Evolutionary conservation across 805 yeast genomes (phyloP).

Genomic region (Kuraishia borneana): DNA sequence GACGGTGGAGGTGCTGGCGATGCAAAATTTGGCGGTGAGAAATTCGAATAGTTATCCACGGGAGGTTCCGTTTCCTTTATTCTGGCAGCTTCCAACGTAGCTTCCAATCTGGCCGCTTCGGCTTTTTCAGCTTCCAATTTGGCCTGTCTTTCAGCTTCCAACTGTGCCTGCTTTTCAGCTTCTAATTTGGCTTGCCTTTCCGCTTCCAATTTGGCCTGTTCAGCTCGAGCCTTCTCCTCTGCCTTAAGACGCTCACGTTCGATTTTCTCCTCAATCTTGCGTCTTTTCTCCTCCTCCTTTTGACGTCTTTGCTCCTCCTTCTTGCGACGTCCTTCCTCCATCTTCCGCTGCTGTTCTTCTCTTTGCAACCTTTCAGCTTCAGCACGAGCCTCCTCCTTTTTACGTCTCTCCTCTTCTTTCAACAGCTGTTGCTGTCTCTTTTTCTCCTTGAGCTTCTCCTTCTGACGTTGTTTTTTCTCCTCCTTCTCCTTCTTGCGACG

Average conservation of each 20-base stretch:
- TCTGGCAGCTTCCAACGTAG: too few relatives aligned
- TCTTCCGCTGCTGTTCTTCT: conserved; percentile 28
- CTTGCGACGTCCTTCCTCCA: conserved; percentile 35
- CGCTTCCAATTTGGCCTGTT: conserved; percentile 18
- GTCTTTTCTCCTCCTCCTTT: conserved; percentile 28
- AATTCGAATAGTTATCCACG: too few relatives aligned
- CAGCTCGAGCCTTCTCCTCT: conserved; percentile 27
- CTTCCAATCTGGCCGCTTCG: too few relatives aligned
- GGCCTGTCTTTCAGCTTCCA: conserved; percentile 15
- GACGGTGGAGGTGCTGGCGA: too few relatives aligned
- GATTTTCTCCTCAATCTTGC: conserved; percentile 28
- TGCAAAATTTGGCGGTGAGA: too few relatives aligned
- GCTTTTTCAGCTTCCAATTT: conserved; percentile 16
- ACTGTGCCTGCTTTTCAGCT: conserved; percentile 20
- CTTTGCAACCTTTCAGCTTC: conserved; percentile 30
- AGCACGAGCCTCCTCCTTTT: conserved; percentile 42
- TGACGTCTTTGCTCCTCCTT: conserved; percentile 30
- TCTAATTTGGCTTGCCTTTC: conserved; percentile 6
- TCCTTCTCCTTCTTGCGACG: conserved; percentile 52
- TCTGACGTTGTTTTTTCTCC: conserved; percentile 51
- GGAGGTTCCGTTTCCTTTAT: too few relatives aligned
- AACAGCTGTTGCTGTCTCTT: conserved; percentile 50
- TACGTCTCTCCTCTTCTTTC: conserved; percentile 48
- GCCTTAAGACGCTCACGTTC: too few relatives aligned
- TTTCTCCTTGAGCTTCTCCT: conserved; percentile 63